Base-by-base conservation (phyloP, 169 alveolate species). In the Blepharisma undulans region DNA sequence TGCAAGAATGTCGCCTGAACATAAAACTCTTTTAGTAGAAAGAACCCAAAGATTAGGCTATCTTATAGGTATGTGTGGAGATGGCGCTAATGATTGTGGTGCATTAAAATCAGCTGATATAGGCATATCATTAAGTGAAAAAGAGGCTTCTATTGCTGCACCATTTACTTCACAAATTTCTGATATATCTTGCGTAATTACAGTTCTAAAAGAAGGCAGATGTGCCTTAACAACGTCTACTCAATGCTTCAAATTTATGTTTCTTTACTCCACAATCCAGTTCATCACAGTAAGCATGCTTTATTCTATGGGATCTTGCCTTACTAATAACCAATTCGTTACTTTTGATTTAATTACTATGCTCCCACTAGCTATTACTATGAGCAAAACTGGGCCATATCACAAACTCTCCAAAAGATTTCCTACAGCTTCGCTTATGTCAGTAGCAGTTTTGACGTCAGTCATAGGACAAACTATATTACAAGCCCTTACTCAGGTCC, bases 51-150 rank as follows among this genome's bases (percentile, higher is more conserved):
- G 27, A 5, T 12, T 19, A 21, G 84, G 84, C 19, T 93, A 94
- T n/a, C 59, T 95, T 72, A 96, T 95, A 14, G 98, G 97, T 16
- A 97, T 97, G 98, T 96, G 98, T 74, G 99, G 99, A 10, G 99
- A 97, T 92, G 99, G 99, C 0, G 98, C 99, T 0, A 97, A 97
- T 93, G 99, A 97, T 91, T 96, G 98, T 86, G 95, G 95, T 36
- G 99, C 99, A 16, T 91, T 97, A 88, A 97, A 97, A 84, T 91
- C 95, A n/a, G 99, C 99, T 30, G 97, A 97, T 84, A 91, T 95
- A n/a, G 99, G 99, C 30, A 96, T 98, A 59, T 96, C 98, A 19
- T 93, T 97, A 36, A 91, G 96, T 4, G 95, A 91, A 66, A 96
- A 96, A 27, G 98, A 97, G 79, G 98, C 98, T 19, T 97, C 98